Conservation (phyloP, 768 basidiomycete species). For the Inosperma sp. region DNA sequence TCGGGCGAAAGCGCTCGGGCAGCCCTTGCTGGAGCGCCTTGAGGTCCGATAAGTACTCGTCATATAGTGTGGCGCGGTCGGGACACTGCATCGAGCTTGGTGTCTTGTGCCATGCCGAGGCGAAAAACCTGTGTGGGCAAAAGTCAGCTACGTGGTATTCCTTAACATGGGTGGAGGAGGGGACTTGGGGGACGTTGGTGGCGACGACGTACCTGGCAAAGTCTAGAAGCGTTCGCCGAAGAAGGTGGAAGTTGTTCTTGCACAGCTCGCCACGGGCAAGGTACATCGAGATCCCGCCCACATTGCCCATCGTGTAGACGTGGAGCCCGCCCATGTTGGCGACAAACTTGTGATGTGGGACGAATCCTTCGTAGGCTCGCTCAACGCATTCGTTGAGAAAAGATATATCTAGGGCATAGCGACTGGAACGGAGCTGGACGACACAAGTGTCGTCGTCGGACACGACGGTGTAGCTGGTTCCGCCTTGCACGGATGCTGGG, state of each 20-base stretch:
- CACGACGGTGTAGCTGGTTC: neutral
- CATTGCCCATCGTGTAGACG: conserved; percentile 10
- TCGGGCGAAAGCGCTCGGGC: conserved; percentile 3
- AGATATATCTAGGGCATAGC: neutral
- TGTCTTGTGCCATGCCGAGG: neutral
- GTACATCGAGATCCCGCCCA: conserved; percentile 11
- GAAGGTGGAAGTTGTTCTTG: neutral
- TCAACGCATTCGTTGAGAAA: neutral
- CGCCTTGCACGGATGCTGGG: neutral
- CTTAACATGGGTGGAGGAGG: neutral
- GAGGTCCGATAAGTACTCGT: neutral
- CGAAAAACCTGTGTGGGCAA: neutral
- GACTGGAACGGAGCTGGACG: neutral
- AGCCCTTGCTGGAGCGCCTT: neutral
- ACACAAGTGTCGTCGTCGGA: neutral
- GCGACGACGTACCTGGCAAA: neutral
- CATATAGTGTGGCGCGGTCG: neutral
- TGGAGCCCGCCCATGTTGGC: conserved; percentile 1
- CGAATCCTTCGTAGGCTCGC: conserved; percentile 8
- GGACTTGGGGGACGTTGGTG: too few species aligned
- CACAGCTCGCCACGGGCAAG: conserved; percentile 8
- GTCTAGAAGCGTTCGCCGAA: neutral
- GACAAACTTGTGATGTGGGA: neutral
- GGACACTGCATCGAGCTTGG: neutral
- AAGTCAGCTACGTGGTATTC: neutral